Evolutionary conservation across 805 yeast species (phyloP).

Genomic region (Starmerella vitae): DNA sequence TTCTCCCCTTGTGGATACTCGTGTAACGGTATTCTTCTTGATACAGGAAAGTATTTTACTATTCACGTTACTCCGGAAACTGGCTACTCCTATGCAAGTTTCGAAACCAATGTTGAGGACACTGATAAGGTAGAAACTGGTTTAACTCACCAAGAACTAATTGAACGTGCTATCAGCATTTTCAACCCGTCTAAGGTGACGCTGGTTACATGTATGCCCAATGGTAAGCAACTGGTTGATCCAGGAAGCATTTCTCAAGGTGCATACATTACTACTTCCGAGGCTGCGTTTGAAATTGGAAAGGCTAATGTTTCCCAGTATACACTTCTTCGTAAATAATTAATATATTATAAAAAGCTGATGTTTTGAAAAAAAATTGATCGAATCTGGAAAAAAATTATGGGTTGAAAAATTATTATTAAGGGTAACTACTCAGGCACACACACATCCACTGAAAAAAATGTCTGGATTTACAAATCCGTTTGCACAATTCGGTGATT

Average conservation of each 20-base stretch:
- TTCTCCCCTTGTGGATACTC: slow-evolving; percentile 93
- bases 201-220: slow-evolving; percentile 31
- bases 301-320: slow-evolving; percentile 6
- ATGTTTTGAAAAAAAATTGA: too few species aligned
- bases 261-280: slow-evolving; percentile 15
- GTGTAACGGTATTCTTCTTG: slow-evolving; percentile 56
- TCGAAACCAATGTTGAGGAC: slow-evolving; percentile 68
- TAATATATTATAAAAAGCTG: too few species aligned
- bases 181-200: slow-evolving; percentile 68
- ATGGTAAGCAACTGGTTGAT: slow-evolving; percentile 1
- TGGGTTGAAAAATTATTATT: too few species aligned
- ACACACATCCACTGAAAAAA: background rate
- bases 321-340: background rate
- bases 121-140: slow-evolving; percentile 27
- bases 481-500: slow-evolving; percentile 18
- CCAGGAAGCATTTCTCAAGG: slow-evolving; percentile 3
- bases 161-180: slow-evolving; percentile 44
- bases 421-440: too few species aligned
- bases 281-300: slow-evolving; percentile 16
- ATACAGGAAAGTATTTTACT: slow-evolving; percentile 56
- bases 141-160: slow-evolving; percentile 39
- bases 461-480: slow-evolving; percentile 18
- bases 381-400: too few species aligned
- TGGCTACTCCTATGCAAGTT: slow-evolving; percentile 93
- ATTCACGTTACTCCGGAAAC: slow-evolving; percentile 87